These are phyloP conservation scores for Neurospora sp. DNA, from an alignment of 495 filamentous ascomycete species.

Conservation along the genomic window DNA sequence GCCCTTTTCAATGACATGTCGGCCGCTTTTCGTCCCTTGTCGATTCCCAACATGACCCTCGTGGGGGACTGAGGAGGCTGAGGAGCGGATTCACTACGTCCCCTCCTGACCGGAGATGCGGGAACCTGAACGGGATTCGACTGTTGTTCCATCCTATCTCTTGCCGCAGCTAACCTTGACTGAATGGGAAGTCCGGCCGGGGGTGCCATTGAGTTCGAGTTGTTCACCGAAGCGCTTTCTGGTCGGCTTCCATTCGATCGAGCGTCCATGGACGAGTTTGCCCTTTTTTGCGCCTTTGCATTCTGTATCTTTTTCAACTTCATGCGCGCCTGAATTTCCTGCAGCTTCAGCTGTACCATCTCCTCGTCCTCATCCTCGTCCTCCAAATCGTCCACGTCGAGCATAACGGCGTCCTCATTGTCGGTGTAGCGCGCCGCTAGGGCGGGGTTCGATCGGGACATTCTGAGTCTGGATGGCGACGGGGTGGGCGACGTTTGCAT, in stretches of 20 bases:
- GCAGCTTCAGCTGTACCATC: slow-evolving; percentile 68
- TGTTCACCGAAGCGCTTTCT: background rate
- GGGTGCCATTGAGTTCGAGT: background rate
- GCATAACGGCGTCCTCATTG: slow-evolving; percentile 28
- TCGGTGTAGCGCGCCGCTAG: slow-evolving; percentile 10
- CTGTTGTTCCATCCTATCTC: slow-evolving; percentile 23
- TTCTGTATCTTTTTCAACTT: slow-evolving; percentile 82
- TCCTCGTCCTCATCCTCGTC: slow-evolving; percentile 85
- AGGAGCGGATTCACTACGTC: slow-evolving; percentile 27
- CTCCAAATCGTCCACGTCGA: slow-evolving; percentile 31
- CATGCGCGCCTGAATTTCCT: slow-evolving; percentile 75
- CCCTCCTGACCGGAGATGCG: slow-evolving; percentile 58
- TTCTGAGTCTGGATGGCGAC: slow-evolving; percentile 41
- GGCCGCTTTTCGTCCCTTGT: slow-evolving; percentile 70
- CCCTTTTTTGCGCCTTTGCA: slow-evolving; percentile 32
- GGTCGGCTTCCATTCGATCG: slow-evolving; percentile 11
- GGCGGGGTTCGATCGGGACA: slow-evolving; percentile 10
- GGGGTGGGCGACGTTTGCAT: slow-evolving; percentile 48
- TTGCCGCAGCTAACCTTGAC: slow-evolving; percentile 10
- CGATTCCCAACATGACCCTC: slow-evolving; percentile 74
- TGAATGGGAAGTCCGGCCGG: slow-evolving; percentile 12
- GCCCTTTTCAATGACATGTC: slow-evolving; percentile 81
- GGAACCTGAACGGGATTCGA: slow-evolving; percentile 60
- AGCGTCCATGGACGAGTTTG: slow-evolving; percentile 2
- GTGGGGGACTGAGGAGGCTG: slow-evolving; percentile 57